Base-by-base conservation (phyloP, 371 early-diverging fungal species). In the Lichtheimia hyalospora region DNA sequence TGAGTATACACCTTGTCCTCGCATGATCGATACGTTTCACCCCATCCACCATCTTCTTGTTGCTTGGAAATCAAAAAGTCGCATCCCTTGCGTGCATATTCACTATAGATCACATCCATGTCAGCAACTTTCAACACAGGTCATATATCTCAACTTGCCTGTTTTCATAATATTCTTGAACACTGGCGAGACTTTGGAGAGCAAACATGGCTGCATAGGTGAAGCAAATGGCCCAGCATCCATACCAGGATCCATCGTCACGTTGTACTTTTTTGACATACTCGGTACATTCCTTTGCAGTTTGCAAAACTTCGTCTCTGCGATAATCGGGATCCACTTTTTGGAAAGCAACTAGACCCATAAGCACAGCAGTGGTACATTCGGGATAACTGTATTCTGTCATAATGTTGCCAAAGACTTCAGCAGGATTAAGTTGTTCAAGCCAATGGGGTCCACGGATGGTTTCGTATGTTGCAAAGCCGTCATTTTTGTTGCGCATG, bases 201-300 rank as follows among this genome's bases (percentile, higher is more conserved):
- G 93, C 94, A 87, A 98, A 98, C 91, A 93, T 87, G 42, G 90
- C 86, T n/a, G 95, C 97, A 68, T 98, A 98, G 3, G 97, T 97
- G 63, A 93, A 98, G 72, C 98, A 98, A 63, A 98, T 91, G 34
- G 89, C 98, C 98, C 98, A 98, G 39, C 89, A 82, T 14, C 98
- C 98, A 70, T 88, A 96, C 96, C 96, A 98, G 43, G 90, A 86
- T 20, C 98, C 98, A 69, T 97, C 96, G 18, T 69, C 69, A 16
- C 83, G 69, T 71, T 98, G 97, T 7, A 74, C 77, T 16, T 70
- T 66, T 15, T 89, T 65, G 58, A 98, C 91, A 66, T 84, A 97
- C 21, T 81, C 58, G 41, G 94, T 72, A 8, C 91, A 91, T 8
- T 84, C 79, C 16, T 79, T 60, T 50, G 90, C 62, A 63, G 68